Base-by-base conservation (phyloP, 331 rosid species). In the Quercus tomentella region DNA sequence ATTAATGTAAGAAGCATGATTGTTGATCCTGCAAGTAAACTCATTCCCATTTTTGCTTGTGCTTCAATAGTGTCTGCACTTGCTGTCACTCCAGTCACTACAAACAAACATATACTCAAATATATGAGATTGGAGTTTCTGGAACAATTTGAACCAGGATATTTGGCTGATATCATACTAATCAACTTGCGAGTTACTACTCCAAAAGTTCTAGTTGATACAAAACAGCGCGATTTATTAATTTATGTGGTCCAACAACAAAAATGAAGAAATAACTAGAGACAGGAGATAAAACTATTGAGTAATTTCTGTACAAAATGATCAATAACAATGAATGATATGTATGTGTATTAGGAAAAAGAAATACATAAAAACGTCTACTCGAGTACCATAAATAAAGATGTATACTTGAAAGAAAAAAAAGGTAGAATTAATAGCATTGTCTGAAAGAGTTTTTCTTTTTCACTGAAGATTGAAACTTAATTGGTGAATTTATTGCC, bases 61-160 rank as follows among this genome's bases (percentile, higher is more conserved):
- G 58, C 60, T 67, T 72, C 72, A 35, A 54, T 17, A 2, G 79
- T 72, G 5, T 30, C 79, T 72, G 77, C 6, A 71, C 67, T 82
- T 67, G 57, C 86, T 30, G 77, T 65, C 70, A 79, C 65, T 79
- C 86, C 89, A 35, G n/a, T 76, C 51, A 66, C 86, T 85, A 75
- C 76, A n/a, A 22, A 4, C 9, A 76, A 73, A 31, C 51, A 31
- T 18, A n/a, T 37, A 37, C 45, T 37, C 45, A 37, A 37, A 37
- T 37, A 37, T 37, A 37, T 37, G 11, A 37, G 45, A 37, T 37
- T 37, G 45, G 43, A 35, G 43, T 35, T 35, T 35, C 43, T 35
- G 8, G 43, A 35, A 35, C 43, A 35, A 35, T 35, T 58, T 4
- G 10, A 30, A 16, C 35, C 18, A 65, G 71, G 18, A 15, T 45